phyloP scores from a whole-genome alignment of 768 basidiomycete genomes.

The Cystobasidium ongulense region DNA sequence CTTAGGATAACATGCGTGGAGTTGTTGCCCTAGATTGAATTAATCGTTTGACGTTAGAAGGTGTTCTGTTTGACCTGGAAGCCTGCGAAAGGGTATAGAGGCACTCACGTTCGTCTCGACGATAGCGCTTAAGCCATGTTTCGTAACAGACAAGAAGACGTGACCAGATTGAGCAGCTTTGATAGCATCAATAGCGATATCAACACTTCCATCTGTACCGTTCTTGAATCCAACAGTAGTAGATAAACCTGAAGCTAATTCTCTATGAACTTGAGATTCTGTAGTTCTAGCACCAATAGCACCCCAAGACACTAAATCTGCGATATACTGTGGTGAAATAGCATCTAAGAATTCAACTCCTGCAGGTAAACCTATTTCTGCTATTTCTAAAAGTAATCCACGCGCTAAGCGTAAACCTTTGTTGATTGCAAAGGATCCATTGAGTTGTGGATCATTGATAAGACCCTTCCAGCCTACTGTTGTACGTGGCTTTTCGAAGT shows the following conservation, averaged over 20 bases:
- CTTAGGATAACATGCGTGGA: constrained; percentile 87
- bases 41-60: neutral
- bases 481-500: constrained; percentile 71
- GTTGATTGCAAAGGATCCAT: constrained; percentile 87
- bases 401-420: constrained; percentile 84
- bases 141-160: constrained; percentile 93
- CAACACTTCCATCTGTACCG: constrained; percentile 74
- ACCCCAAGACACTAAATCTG: constrained; percentile 88
- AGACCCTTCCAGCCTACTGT: constrained; percentile 80
- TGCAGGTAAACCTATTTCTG: constrained; percentile 67
- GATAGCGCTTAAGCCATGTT: constrained; percentile 88
- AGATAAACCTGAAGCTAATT: constrained; percentile 66
- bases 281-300: constrained; percentile 74
- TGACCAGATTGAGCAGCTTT: constrained; percentile 82
- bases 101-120: constrained; percentile 65
- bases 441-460: constrained; percentile 68
- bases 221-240: constrained; percentile 99
- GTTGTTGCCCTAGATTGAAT: constrained; percentile 59
- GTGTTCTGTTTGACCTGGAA: too few relatives aligned
- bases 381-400: constrained; percentile 70
- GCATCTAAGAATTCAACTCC: constrained; percentile 87
- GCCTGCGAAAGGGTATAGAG: neutral
- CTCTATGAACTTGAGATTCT: constrained; percentile 83
- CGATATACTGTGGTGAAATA: constrained; percentile 68
- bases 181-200: constrained; percentile 87